These are phyloP conservation scores for Cornus controversa DNA, from an alignment of 148 eudicot species.

Conservation along the genomic window DNA sequence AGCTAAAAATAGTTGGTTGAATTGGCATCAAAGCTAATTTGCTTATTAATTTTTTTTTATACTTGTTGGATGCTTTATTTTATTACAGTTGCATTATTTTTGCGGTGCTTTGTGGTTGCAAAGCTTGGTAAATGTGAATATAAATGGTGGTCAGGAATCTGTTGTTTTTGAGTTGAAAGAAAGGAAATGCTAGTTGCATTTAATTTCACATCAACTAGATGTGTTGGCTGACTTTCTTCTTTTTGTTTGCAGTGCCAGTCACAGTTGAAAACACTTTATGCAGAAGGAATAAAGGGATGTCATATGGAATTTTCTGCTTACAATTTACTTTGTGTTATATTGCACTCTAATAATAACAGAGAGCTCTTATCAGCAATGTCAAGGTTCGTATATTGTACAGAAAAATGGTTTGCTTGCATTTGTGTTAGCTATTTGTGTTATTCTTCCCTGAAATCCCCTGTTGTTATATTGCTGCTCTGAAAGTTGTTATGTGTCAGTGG, in stretches of 20 bases:
- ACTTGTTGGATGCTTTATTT: too few species aligned
- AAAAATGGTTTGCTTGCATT: not conserved
- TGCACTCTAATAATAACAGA: conserved; percentile 79
- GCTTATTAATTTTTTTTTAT: not conserved
- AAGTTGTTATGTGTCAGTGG: not conserved
- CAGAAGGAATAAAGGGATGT: conserved; percentile 87
- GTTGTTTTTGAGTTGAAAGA: not conserved
- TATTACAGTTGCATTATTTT: not conserved
- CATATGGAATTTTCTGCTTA: conserved; percentile 91
- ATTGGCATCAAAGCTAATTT: conserved; percentile 7
- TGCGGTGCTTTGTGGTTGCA: not conserved
- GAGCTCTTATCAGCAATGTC: conserved; percentile 89
- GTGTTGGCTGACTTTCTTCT: conserved; percentile 5
- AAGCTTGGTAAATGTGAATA: not conserved
- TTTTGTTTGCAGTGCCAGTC: conserved; percentile 80
- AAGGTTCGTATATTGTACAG: conserved; percentile 46
- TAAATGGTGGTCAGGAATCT: not conserved
- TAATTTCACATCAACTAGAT: not conserved
- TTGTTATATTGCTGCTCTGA: conserved; percentile 11
- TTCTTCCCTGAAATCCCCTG: not conserved
- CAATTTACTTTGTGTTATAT: conserved; percentile 73
- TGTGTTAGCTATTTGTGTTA: not conserved
- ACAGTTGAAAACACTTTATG: conserved; percentile 78
- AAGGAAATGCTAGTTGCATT: not conserved
- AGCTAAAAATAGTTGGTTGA: not conserved